phyloP scores from a whole-genome alignment of 768 basidiomycete species.

The Amanita fuliginea region DNA sequence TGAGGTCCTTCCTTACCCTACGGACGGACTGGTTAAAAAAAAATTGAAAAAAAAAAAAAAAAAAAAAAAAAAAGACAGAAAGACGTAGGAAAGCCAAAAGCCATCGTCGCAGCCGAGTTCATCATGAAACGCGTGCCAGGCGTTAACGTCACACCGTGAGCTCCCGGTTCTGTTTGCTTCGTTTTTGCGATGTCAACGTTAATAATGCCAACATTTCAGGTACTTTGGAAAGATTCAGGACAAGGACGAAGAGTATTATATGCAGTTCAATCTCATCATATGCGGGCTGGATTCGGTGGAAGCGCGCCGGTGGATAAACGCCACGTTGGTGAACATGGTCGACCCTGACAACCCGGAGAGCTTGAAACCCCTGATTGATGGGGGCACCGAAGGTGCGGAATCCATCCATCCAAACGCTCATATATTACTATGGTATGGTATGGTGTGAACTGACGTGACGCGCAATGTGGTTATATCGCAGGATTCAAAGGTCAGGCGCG shows the following conservation, averaged over 20 bases:
- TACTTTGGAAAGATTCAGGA: conserved; percentile 98
- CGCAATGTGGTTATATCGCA: conserved; percentile 17
- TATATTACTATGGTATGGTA: neutral
- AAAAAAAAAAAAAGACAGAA: conserved; percentile 46
- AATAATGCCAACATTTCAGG: too few species aligned
- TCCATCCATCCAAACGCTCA: neutral
- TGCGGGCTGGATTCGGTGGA: conserved; percentile 97
- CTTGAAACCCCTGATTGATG: conserved; percentile 94
- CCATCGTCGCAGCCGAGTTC: conserved; percentile 88
- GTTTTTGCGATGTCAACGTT: neutral
- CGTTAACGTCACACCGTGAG: conserved; percentile 93
- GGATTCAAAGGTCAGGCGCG: conserved; percentile 98
- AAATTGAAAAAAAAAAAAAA: too few species aligned
- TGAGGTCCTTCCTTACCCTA: too few species aligned
- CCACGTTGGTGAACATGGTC: conserved; percentile 90
- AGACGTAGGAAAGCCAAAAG: conserved; percentile 93
- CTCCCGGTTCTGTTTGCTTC: conserved; percentile 8
- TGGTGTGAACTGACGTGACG: neutral
- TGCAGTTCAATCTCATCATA: conserved; percentile 94
- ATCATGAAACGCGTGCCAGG: conserved; percentile 96
- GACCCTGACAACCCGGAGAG: conserved; percentile 91
- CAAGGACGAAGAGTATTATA: conserved; percentile 89
- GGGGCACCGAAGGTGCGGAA: conserved; percentile 88
- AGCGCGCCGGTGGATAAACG: conserved; percentile 97
- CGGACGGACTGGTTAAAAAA: too few species aligned